Base-by-base conservation (phyloP, 805 yeast genomes). In the Candida chilensis region DNA sequence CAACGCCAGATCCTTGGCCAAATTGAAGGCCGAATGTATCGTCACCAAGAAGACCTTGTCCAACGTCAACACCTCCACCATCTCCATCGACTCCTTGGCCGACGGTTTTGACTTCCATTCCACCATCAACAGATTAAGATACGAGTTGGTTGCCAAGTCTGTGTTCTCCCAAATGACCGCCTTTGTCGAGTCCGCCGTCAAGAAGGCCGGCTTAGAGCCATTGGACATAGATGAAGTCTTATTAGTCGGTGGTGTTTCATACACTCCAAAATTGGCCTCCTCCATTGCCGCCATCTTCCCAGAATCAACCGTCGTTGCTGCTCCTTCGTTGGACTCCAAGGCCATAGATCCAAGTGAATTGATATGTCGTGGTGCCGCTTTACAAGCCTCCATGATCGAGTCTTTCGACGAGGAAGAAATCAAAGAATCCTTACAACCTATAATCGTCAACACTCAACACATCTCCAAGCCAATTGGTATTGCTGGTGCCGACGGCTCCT, bases 101-200 rank as follows among this genome's bases (percentile, higher is more conserved):
- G 94, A 83, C 36, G 98, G 98, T 39, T 74, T 68, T 53, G 98
- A 92, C 62, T 92, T 79, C 76, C 88, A 85, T 62, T 74, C 95
- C 39, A 71, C 90, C 35, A 78, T 92, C 53, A 92, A 92, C 74
- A 83, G 97, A 68, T 67, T 92, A 64, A 76, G 96, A 61, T 92
- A 73, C 52, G 98, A 92, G 67, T 67, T 90, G 40, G 78, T 83
- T 33, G 85, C 86, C 30, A 78, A 92, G 64, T 64, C 72, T 41
- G 87, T 81, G 18, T 74, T 90, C 47, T 60, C 76, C 40, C 74
- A 80, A 55, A 80, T 87, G 75, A 63, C 81, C 38, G 63, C 70
- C 9, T 90, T 92, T 48, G 81, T 85, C 33, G 85, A 79, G 50
- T 59, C 67, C 34, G 78, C 74, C 31, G 79, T 92, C 38, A 57